phyloP scores from a whole-genome alignment of 805 yeast species.

The Komagataella populi region DNA sequence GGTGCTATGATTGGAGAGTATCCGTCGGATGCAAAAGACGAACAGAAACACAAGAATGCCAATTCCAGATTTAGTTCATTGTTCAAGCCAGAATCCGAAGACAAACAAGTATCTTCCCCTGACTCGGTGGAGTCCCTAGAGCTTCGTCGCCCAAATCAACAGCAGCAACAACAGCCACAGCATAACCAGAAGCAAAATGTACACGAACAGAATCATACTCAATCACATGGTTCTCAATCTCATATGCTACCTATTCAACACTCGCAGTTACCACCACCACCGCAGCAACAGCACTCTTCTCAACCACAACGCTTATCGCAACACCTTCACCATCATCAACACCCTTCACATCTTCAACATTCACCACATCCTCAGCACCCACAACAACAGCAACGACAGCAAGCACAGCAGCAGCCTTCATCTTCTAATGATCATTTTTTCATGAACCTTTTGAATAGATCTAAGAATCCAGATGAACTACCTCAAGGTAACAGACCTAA shows the following conservation, averaged over 20 bases:
- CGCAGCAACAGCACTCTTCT: constrained; percentile 3
- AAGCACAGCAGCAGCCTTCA: neutral
- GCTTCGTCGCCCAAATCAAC: constrained; percentile 1
- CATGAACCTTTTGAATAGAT: constrained; percentile 5
- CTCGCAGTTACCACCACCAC: constrained; percentile 1
- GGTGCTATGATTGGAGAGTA: neutral
- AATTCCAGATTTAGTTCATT: neutral
- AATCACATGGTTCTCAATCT: neutral
- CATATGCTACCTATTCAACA: neutral
- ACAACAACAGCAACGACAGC: constrained; percentile 1
- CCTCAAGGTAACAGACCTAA: neutral
- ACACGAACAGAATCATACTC: neutral
- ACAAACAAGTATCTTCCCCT: neutral
- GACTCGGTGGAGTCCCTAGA: neutral
- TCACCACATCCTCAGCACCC: constrained; percentile 2
- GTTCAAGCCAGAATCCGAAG: neutral
- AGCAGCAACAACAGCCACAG: constrained; percentile 7
- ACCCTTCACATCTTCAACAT: neutral
- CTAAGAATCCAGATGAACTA: neutral
- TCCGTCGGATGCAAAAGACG: neutral
- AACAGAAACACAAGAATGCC: constrained; percentile 1
- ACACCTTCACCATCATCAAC: constrained; percentile 2
- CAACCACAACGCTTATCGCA: constrained; percentile 3
- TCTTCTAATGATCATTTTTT: constrained; percentile 5
- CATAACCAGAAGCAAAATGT: constrained; percentile 3